A percentile compares a stretch with the other conserved stretches of the same genome.
phyloP scores from a whole-genome alignment of 2,329 filamentous ascomycete genomes.

The Colletotrichum horii region DNA sequence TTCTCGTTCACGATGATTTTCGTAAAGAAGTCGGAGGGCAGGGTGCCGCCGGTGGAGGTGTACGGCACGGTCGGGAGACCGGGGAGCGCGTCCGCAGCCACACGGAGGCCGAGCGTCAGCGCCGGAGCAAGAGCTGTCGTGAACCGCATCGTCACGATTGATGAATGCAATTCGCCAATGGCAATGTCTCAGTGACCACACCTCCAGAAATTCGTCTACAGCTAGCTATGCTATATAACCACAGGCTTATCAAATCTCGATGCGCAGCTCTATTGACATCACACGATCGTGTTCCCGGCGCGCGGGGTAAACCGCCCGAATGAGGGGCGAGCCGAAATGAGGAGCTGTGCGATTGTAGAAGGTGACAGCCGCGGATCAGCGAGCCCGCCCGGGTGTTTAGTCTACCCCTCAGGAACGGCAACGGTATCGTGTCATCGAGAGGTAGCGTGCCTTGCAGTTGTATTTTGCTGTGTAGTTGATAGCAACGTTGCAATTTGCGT shows the following conservation, averaged over 20 bases:
- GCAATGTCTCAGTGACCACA: neutral
- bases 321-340: neutral
- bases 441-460: neutral
- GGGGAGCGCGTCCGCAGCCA: neutral
- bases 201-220: neutral
- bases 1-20: slow-evolving; percentile 49
- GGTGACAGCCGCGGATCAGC: neutral
- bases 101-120: neutral
- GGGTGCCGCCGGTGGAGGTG: slow-evolving; percentile 27
- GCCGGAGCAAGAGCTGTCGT: neutral
- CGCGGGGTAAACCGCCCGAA: neutral
- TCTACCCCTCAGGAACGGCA: neutral
- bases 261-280: neutral
- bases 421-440: neutral
- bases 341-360: neutral
- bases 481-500: neutral
- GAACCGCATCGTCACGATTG: neutral
- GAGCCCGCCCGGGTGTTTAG: neutral
- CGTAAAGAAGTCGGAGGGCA: slow-evolving; percentile 30
- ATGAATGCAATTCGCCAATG: neutral
- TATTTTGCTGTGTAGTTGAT: neutral
- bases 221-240: neutral
- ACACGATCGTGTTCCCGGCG: neutral
- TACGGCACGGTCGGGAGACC: slow-evolving; percentile 42
- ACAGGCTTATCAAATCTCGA: neutral